Percentiles rank a stretch among this genome's conserved stretches.
phyloP scores from a whole-genome alignment of 768 basidiomycete species.

The Amanita molliuscula region DNA sequence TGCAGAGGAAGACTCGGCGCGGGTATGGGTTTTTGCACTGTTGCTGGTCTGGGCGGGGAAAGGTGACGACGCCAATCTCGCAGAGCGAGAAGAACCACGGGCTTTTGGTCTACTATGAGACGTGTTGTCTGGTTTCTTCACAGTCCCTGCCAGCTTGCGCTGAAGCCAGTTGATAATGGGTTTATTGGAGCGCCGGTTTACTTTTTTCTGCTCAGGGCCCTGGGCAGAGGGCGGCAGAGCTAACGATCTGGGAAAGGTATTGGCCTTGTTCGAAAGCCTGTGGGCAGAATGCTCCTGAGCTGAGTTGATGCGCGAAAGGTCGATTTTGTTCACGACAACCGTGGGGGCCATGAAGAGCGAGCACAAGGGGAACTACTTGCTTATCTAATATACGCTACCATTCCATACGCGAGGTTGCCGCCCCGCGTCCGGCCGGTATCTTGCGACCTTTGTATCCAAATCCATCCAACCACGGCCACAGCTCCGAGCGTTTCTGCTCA shows the following conservation, averaged over 20 bases:
- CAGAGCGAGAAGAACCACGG: conserved; percentile 21
- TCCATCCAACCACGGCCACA: conserved; percentile 97
- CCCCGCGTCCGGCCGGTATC: conserved; percentile 43
- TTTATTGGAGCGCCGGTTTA: conserved; percentile 62
- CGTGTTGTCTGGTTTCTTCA: conserved; percentile 37
- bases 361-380: background rate
- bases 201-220: conserved; percentile 44
- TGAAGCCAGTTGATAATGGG: conserved; percentile 89
- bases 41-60: background rate
- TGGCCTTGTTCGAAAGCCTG: background rate
- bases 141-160: conserved; percentile 70
- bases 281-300: background rate
- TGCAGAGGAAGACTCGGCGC: conserved; percentile 8
- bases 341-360: conserved; percentile 4
- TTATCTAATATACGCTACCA: conserved; percentile 37
- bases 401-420: conserved; percentile 48
- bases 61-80: conserved; percentile 34
- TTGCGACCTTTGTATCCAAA: conserved; percentile 80
- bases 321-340: conserved; percentile 2
- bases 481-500: conserved; percentile 63
- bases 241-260: conserved; percentile 9
- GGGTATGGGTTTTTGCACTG: background rate
- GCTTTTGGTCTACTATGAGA: conserved; percentile 22
- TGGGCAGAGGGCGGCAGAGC: conserved; percentile 17
- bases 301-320: conserved; percentile 1